Evolutionary conservation across 2,329 filamentous ascomycete genomes (phyloP), one percentile per base, ranked within the genome.

Genomic region (Incumbomyces delicatus): DNA sequence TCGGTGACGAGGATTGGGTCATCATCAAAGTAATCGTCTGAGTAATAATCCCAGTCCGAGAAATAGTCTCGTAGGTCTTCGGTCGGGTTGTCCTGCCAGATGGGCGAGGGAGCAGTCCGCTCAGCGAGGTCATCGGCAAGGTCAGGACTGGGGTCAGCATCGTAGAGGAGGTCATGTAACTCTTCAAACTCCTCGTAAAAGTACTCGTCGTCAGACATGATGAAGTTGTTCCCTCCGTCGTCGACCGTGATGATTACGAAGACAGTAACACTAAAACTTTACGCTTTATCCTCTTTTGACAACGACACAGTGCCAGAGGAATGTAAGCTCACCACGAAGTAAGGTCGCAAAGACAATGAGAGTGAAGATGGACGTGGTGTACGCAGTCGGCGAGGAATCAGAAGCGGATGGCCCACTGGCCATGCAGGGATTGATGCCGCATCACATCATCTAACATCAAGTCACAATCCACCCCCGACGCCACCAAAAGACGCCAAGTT

Each of bases 31-130:
- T 67, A 69, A 48, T 70, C 67, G 44, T 70, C 67, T 12, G 66
- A 65, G 37, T 68, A 63, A 22, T 69, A 67, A 38, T 69, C 67
- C 66, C 67, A 70, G 51, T 71, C 69, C 42, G 64, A 67, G 54
- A 60, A 66, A 39, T 62, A 64, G 11, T 68, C 66, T 44, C 63
- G 59, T 6, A 61, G 50, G 31, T 71, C 66, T 20, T 63, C 57
- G 12, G 55, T 58, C 7, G 55, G 53, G 44, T 70, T 64, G 37
- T 68, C 65, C 20, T 62, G 59, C 30, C 63, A 60, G 20, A 65
- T 57, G 27, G 66, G 63, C 46, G 67, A 67, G 53, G 66, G 61
- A 12, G 65, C 58, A 27, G 68, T 58, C 41, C 63, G 61, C 50
- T 60, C 62, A 35, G 68, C 68, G 17, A 71, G 60, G 47, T 71